Evolutionary conservation across 768 basidiomycete genomes (phyloP).

Genomic region (Tricholoma flavovirens): DNA sequence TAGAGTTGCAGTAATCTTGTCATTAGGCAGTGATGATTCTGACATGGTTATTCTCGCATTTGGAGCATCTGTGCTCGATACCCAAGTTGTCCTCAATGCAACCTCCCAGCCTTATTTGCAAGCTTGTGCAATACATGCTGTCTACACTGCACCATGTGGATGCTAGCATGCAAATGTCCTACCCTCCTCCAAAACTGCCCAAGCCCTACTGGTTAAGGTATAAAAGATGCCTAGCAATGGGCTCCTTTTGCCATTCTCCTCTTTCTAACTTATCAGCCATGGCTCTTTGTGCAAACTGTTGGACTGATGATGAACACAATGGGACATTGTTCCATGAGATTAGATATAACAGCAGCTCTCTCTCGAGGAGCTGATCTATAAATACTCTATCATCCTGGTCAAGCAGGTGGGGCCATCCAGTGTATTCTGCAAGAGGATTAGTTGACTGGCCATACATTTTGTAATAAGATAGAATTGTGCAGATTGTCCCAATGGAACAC

Average conservation of each 20-base stretch:
- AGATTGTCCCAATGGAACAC: too few species aligned
- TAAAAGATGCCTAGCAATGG: not conserved
- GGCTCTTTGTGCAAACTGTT: not conserved
- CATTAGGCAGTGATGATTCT: too few species aligned
- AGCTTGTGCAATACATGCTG: not conserved
- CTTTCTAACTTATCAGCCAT: not conserved
- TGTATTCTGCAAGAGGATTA: not conserved
- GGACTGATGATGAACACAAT: too few species aligned
- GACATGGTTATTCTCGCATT: too few species aligned
- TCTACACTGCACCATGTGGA: not conserved
- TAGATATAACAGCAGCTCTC: not conserved
- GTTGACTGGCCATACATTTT: not conserved
- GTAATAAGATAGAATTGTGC: not conserved
- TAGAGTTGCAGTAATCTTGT: too few species aligned
- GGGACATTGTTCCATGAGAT: too few species aligned
- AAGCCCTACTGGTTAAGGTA: not conserved
- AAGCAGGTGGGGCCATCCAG: not conserved
- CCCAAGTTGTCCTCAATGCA: not conserved
- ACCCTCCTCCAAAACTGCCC: not conserved
- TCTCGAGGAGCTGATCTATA: not conserved
- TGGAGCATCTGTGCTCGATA: too few species aligned
- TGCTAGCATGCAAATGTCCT: not conserved
- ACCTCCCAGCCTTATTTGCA: not conserved
- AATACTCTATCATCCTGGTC: not conserved
- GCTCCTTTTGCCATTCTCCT: not conserved